Evolutionary conservation across 768 basidiomycete species (phyloP).

Genomic region (Mycena chlorophos): DNA sequence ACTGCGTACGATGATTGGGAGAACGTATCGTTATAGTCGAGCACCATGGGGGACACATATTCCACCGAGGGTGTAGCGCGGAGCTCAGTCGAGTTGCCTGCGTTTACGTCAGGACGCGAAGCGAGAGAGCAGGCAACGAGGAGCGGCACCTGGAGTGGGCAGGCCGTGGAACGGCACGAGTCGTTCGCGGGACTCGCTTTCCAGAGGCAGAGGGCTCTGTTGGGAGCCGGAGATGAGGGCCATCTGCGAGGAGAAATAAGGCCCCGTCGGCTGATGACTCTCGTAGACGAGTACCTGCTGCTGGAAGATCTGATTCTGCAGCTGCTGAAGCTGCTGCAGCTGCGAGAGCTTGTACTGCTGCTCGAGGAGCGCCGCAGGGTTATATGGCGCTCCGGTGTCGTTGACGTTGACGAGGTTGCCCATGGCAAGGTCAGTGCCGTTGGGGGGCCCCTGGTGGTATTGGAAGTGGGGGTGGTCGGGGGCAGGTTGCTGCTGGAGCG

Average conservation of each 20-base stretch:
- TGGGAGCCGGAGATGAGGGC: slow-evolving; percentile 64
- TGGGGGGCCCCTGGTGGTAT: slow-evolving; percentile 9
- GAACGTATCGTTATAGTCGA: slow-evolving; percentile 41
- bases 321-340: slow-evolving; percentile 73
- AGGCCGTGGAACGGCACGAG: slow-evolving; percentile 49
- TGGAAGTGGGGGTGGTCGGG: slow-evolving; percentile 24
- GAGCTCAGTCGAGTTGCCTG: slow-evolving; percentile 23
- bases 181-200: slow-evolving; percentile 35
- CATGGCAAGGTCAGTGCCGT: slow-evolving; percentile 10
- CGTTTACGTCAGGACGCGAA: slow-evolving; percentile 14
- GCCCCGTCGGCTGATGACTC: slow-evolving; percentile 5
- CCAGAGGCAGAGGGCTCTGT: slow-evolving; percentile 35
- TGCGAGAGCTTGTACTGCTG: slow-evolving; percentile 80
- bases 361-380: slow-evolving; percentile 59
- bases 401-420: slow-evolving; percentile 17
- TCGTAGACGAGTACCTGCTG: slow-evolving; percentile 61
- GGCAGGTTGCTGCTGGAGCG: slow-evolving; percentile 22
- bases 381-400: slow-evolving; percentile 21
- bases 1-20: slow-evolving; percentile 16
- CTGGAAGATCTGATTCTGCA: slow-evolving; percentile 85
- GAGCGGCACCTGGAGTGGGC: slow-evolving; percentile 65
- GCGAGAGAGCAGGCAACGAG: slow-evolving; percentile 21
- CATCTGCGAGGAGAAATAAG: slow-evolving; percentile 43
- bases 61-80: slow-evolving; percentile 43
- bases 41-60: slow-evolving; percentile 63